Base-by-base conservation (phyloP, 768 basidiomycete species). In the Tulasnella sp. region DNA sequence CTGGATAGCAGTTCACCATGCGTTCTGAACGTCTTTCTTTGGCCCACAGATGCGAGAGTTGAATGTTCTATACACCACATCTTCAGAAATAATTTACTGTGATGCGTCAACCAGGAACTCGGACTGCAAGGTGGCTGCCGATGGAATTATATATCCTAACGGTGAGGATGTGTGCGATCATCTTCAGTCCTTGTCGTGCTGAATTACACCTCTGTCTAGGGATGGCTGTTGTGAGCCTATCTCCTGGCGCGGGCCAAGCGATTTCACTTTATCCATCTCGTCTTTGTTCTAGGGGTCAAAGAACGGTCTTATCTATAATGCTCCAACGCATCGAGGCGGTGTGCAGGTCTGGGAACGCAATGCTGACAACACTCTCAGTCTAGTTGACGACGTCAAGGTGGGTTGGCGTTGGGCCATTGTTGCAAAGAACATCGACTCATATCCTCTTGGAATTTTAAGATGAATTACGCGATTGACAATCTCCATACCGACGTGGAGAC, bases 81-180 rank as follows among this genome's bases (percentile, higher is more conserved):
- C n/a, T 1, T 73, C 79, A 43, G 80, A 79, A 5, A 76, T 89
- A 8, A 81, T 80, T 7, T 85, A 81, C 68, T 88, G 87, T 67
- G 75, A 85, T 60, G 68, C 75, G 29, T 38, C 34, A 38, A 15
- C 7, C 34, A 5, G 7, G 34, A 73, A 79, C 45, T 64, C 72
- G 17, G 82, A 82, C 1, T 89, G 86, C 70, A 83, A 81, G 64
- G 68, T 77, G 51, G 85, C 80, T 1, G 75, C 78, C 15, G 67
- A 68, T 26, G 73, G 76, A n/a, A 68, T 86, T 56, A 72, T 69
- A 49, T 74, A 72, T 51, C 77, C 73, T 62, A 88, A 88, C 65
- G 87, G 87, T 4, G 85, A 86, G 52, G 75, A 75, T 5, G 51
- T 60, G 21, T 65, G 65, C 4, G 71, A 71, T 29, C 15, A 38